Base-by-base conservation (phyloP, 352 stramenopile species). In the Blastocystis sp. region DNA sequence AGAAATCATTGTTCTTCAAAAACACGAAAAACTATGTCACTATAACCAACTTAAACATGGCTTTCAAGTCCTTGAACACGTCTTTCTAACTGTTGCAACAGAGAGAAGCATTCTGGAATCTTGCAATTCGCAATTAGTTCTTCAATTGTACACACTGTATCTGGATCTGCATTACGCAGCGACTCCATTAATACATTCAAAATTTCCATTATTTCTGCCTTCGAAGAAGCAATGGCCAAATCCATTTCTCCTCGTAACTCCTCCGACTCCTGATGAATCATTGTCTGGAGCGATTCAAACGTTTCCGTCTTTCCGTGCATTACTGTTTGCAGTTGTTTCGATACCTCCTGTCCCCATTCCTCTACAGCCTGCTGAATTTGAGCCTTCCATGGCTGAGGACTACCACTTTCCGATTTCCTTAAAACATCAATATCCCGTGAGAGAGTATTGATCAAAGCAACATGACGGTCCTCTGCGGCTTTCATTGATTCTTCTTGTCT, bases 171-270 rank as follows among this genome's bases (percentile, higher is more conserved):
- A n/a, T 2, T 74, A n/a, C 42, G 24, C 63, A 74, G 32, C 32
- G 35, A 46, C 32, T 37, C n/a, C 63, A 74, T 21, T 43, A 74
- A 54, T 43, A 74, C 63, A n/a, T 74, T 74, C 63, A 74, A 21
- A 43, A 27, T 49, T 43, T 61, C 54, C 54, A 61, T 61, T 3
- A 61, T 61, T 32, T 61, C 54, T 32, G 54, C 19, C 19, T 32
- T n/a, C 3, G 54, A n/a, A 7, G 54, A 32, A 32, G 54, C 54
- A 32, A 61, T 61, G 54, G 54, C 3, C 54, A 61, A 14, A 61
- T 61, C 54, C 54, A 61, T 61, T 32, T 61, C 54, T 14, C 54
- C 54, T n/a, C 54, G 3, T 32, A 61, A 32, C 12, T 61, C 54
- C 12, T 61, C 54, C 5, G 19, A 32, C 12, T 61, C 54, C 54